Conservation (phyloP, 495 filamentous ascomycete genomes). For the Neurospora discreta region DNA sequence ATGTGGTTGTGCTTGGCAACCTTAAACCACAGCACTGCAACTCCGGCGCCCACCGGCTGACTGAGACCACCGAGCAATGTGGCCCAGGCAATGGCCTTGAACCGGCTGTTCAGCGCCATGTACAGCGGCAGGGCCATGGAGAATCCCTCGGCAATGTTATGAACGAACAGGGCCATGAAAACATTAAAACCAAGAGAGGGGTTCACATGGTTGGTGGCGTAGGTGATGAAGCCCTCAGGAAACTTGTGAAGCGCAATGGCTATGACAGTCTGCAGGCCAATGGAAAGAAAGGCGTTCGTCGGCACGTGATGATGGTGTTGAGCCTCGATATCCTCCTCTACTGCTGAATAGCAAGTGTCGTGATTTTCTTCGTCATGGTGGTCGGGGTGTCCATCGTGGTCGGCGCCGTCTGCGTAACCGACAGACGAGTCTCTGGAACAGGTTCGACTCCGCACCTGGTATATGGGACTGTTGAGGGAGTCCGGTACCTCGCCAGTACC, state of each 20-base stretch:
- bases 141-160: conserved; percentile 97
- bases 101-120: conserved; percentile 66
- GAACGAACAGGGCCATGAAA: conserved; percentile 91
- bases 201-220: conserved; percentile 93
- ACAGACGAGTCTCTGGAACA: not conserved
- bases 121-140: conserved; percentile 86
- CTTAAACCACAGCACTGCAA: conserved; percentile 78
- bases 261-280: conserved; percentile 84
- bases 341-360: conserved; percentile 14
- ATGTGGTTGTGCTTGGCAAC: conserved; percentile 40
- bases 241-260: conserved; percentile 96
- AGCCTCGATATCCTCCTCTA: conserved; percentile 28
- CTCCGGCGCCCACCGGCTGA: conserved; percentile 74
- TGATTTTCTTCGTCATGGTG: conserved; percentile 15
- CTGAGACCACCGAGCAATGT: conserved; percentile 72
- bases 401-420: not conserved
- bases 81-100: conserved; percentile 74
- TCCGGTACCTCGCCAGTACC: not conserved
- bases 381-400: conserved; percentile 7
- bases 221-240: conserved; percentile 97
- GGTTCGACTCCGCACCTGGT: not conserved
- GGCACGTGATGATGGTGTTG: conserved; percentile 95
- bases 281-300: conserved; percentile 82
- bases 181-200: conserved; percentile 77
- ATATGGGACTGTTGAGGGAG: not conserved